Evolutionary conservation across 768 basidiomycete genomes (phyloP).

Genomic region (Lactarius vividus): DNA sequence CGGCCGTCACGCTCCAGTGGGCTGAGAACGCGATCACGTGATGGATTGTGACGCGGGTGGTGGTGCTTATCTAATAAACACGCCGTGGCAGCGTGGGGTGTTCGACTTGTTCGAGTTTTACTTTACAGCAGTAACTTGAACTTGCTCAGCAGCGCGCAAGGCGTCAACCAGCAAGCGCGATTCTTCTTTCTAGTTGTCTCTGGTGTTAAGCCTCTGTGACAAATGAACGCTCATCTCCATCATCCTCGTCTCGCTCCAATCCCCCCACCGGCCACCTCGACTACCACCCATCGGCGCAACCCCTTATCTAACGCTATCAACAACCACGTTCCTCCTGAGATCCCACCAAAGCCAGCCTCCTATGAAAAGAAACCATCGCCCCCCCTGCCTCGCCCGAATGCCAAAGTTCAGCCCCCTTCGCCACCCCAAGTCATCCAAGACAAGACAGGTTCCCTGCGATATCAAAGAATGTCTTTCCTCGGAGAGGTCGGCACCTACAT

Average conservation of each 20-base stretch:
- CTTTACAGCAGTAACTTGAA: not conserved
- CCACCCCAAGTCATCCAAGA: constrained; percentile 76
- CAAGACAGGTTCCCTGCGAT: constrained; percentile 53
- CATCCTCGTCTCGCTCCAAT: constrained; percentile 22
- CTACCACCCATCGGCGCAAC: constrained; percentile 22
- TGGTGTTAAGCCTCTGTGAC: constrained; percentile 29
- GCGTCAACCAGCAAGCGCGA: not conserved
- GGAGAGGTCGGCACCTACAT: constrained; percentile 67
- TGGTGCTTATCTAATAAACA: not conserved
- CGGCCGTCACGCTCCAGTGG: too few species aligned
- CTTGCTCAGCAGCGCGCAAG: not conserved
- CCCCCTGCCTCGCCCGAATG: constrained; percentile 78
- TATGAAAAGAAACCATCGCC: constrained; percentile 42
- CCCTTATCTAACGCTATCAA: constrained; percentile 28
- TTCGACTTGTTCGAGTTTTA: too few species aligned
- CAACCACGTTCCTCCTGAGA: constrained; percentile 17
- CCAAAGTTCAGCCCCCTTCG: constrained; percentile 76
- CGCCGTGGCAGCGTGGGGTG: not conserved
- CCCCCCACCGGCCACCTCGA: constrained; percentile 25
- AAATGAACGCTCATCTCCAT: constrained; percentile 23
- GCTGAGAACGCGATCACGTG: not conserved
- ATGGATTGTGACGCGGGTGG: not conserved
- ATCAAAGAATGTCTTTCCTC: constrained; percentile 74
- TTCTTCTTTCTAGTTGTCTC: constrained; percentile 16
- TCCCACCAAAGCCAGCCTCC: constrained; percentile 17